These are phyloP conservation scores for Nitzschia inconspicua DNA, from an alignment of 108 stramenopile species.

Conservation along the genomic window DNA sequence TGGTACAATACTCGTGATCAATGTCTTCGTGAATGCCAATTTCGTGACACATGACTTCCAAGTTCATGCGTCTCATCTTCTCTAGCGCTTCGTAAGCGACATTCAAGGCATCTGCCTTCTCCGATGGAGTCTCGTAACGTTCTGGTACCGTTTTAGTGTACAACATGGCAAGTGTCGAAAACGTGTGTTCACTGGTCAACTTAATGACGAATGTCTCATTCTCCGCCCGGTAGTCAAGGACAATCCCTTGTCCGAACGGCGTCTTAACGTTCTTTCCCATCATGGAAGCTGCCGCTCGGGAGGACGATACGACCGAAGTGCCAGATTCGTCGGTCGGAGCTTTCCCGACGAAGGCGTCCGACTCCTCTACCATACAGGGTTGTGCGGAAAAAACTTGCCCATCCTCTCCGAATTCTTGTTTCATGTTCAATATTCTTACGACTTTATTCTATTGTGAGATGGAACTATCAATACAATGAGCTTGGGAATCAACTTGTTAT, in stretches of 20 bases:
- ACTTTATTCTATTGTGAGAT: too few relatives aligned
- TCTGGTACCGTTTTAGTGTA: slow-evolving; percentile 11
- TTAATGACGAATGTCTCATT: slow-evolving; percentile 29
- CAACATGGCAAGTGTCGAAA: not conserved
- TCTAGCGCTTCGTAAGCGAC: slow-evolving; percentile 60
- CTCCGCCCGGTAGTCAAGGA: slow-evolving; percentile 21
- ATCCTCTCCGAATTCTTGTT: not conserved
- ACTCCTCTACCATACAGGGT: not conserved
- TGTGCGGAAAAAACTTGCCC: not conserved
- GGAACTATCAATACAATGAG: too few relatives aligned
- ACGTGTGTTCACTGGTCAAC: slow-evolving; percentile 5
- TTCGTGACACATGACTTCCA: slow-evolving; percentile 52
- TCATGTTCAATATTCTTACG: not conserved
- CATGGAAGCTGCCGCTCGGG: slow-evolving; percentile 2
- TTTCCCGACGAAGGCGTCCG: not conserved
- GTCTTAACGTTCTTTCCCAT: slow-evolving; percentile 34
- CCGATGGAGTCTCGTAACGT: slow-evolving; percentile 1
- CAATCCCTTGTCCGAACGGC: slow-evolving; percentile 26
- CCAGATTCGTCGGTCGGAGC: not conserved
- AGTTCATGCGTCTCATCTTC: slow-evolving; percentile 57
- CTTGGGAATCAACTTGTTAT: too few relatives aligned
- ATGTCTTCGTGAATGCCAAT: slow-evolving; percentile 7
- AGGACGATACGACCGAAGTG: too few relatives aligned
- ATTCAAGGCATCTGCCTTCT: slow-evolving; percentile 34
- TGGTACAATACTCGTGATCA: slow-evolving; percentile 36